phyloP scores from a whole-genome alignment of 495 filamentous ascomycete genomes.

The Podospora sp. region DNA sequence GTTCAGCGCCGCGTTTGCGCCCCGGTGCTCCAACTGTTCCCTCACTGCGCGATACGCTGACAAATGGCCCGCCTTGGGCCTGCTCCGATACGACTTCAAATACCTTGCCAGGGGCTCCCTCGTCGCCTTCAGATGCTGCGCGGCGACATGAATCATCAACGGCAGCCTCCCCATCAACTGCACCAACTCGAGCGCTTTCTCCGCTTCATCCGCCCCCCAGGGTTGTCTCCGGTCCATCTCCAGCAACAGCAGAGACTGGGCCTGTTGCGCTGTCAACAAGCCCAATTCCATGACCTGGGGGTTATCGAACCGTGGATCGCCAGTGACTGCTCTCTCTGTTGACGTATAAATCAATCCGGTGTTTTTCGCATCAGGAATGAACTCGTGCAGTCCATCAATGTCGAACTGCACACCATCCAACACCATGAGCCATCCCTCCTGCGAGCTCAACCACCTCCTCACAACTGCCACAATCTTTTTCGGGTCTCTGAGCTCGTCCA shows the following conservation, averaged over 20 bases:
- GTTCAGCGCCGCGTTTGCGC: constrained; percentile 65
- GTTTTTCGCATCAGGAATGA: constrained; percentile 68
- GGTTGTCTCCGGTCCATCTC: constrained; percentile 61
- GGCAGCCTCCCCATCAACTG: constrained; percentile 71
- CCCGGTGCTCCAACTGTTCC: constrained; percentile 65
- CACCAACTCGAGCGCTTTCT: constrained; percentile 66
- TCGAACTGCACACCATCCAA: constrained; percentile 76
- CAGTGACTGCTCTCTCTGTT: constrained; percentile 65
- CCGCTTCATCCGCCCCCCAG: constrained; percentile 60
- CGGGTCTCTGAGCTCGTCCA: constrained; percentile 47
- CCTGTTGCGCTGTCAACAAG: constrained; percentile 54
- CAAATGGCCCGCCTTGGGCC: constrained; percentile 67
- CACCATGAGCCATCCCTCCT: constrained; percentile 74
- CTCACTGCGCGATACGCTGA: constrained; percentile 69
- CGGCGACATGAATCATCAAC: constrained; percentile 77
- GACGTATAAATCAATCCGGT: constrained; percentile 80
- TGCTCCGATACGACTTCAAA: constrained; percentile 66
- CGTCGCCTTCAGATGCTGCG: constrained; percentile 71
- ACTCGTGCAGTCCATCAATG: constrained; percentile 61
- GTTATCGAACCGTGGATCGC: constrained; percentile 70
- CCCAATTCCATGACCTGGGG: constrained; percentile 70
- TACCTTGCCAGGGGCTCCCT: constrained; percentile 71
- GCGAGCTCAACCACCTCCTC: constrained; percentile 68
- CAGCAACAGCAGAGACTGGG: constrained; percentile 49
- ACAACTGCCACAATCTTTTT: constrained; percentile 62